phyloP scores from a whole-genome alignment of 2,329 filamentous ascomycete species.

The Seiridium cupressi region DNA sequence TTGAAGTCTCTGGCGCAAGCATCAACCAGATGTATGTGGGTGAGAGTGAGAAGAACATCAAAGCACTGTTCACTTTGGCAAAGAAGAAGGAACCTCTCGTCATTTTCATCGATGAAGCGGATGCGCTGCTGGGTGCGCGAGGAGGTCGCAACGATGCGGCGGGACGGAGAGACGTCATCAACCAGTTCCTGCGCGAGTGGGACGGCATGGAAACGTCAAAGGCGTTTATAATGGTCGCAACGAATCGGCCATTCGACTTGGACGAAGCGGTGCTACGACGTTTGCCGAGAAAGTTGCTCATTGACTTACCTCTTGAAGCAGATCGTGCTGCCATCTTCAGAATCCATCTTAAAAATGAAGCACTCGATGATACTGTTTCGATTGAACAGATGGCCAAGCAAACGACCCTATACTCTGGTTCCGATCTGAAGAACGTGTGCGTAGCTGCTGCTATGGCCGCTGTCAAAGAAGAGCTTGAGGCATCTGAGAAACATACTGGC shows the following conservation, averaged over 20 bases:
- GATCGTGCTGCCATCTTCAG: constrained; percentile 68
- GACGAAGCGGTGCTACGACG: constrained; percentile 84
- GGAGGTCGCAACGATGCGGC: constrained; percentile 63
- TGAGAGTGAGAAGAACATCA: constrained; percentile 93
- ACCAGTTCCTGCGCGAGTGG: constrained; percentile 96
- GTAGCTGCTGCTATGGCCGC: constrained; percentile 78
- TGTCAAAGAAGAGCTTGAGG: constrained; percentile 67
- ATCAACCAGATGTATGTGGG: constrained; percentile 97
- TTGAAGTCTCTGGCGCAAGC: constrained; percentile 86
- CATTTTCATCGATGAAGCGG: constrained; percentile 96
- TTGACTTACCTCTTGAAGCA: constrained; percentile 67
- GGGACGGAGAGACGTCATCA: constrained; percentile 85
- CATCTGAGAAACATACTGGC: constrained; percentile 30
- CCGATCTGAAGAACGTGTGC: constrained; percentile 79
- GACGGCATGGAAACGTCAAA: constrained; percentile 81
- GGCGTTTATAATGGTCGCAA: constrained; percentile 97
- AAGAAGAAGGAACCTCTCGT: constrained; percentile 90
- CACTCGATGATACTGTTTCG: constrained; percentile 58
- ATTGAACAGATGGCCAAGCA: constrained; percentile 61
- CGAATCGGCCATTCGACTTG: constrained; percentile 91
- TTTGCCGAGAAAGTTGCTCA: constrained; percentile 68
- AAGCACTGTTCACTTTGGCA: constrained; percentile 85
- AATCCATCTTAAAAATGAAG: constrained; percentile 70
- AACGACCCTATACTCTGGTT: constrained; percentile 78
- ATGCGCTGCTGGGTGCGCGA: constrained; percentile 83